A percentile compares a stretch with the other conserved stretches of the same genome.
Conservation (phyloP, 176 grass and related monocot species). For the Ensete glaucum region DNA sequence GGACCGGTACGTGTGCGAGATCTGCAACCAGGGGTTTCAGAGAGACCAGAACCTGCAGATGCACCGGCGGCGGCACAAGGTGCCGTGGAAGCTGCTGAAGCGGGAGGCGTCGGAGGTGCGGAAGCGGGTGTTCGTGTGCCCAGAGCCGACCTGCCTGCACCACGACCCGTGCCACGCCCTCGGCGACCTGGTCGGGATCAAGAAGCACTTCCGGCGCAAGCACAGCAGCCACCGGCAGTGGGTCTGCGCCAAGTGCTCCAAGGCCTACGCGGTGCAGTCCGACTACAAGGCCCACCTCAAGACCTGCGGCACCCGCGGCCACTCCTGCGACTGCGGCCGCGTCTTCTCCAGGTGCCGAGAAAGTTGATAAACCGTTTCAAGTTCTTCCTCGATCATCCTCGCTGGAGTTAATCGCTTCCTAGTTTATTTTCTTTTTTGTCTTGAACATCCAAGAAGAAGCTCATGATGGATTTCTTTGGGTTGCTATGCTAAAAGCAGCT, state of each 20-base stretch:
- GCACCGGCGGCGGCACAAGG: conserved; percentile 81
- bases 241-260: conserved; percentile 68
- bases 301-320: conserved; percentile 70
- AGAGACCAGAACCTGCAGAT: conserved; percentile 87
- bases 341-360: conserved; percentile 57
- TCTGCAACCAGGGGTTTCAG: conserved; percentile 83
- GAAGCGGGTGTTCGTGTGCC: conserved; percentile 85
- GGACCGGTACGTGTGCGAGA: conserved; percentile 66
- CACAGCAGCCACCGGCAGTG: conserved; percentile 74
- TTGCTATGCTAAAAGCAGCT: neutral
- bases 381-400: neutral
- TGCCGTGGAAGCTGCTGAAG: conserved; percentile 86
- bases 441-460: neutral
- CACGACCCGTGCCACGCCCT: conserved; percentile 76
- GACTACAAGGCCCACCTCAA: conserved; percentile 96
- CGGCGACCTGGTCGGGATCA: conserved; percentile 67
- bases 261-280: conserved; percentile 82
- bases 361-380: too few relatives aligned
- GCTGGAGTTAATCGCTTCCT: too few relatives aligned
- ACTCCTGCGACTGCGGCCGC: conserved; percentile 81
- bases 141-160: conserved; percentile 83
- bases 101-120: conserved; percentile 45
- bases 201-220: conserved; percentile 90
- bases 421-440: too few relatives aligned
- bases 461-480: neutral